Evolutionary conservation across 208 protist genomes (phyloP).

Genomic region (Leishmania braziliensis): DNA sequence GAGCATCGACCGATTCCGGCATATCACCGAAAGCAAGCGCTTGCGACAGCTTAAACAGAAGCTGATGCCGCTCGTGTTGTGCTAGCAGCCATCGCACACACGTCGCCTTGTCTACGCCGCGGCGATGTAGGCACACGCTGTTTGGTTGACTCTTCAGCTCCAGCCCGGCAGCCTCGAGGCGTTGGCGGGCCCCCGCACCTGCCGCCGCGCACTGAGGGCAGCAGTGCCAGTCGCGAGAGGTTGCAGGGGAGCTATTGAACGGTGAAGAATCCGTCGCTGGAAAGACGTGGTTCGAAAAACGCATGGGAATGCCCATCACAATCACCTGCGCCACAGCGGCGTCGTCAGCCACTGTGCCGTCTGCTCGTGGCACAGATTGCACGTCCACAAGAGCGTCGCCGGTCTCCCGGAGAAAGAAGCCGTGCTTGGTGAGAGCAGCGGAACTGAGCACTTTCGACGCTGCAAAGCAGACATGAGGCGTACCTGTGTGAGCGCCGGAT

Average conservation of each 20-base stretch:
- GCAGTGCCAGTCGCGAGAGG: conserved; percentile 24
- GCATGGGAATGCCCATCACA: conserved; percentile 60
- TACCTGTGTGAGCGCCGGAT: not conserved
- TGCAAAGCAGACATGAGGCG: conserved; percentile 34
- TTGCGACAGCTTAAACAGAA: conserved; percentile 32
- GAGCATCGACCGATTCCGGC: conserved; percentile 52
- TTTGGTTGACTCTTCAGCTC: conserved; percentile 59
- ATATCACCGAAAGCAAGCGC: conserved; percentile 57
- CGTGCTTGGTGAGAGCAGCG: conserved; percentile 21
- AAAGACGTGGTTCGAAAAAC: conserved; percentile 41
- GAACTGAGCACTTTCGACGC: conserved; percentile 16
- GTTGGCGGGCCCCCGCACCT: conserved; percentile 9
- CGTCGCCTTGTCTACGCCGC: conserved; percentile 45
- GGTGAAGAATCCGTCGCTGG: not conserved
- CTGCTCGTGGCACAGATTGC: conserved; percentile 39
- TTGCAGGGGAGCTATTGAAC: not conserved
- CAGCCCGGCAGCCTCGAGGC: conserved; percentile 33
- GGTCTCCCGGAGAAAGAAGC: conserved; percentile 45
- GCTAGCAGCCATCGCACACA: conserved; percentile 50
- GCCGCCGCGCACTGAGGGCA: conserved; percentile 34
- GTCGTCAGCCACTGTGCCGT: conserved; percentile 14
- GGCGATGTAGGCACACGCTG: conserved; percentile 54
- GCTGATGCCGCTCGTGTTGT: conserved; percentile 9
- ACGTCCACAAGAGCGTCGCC: conserved; percentile 51
- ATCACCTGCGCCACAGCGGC: conserved; percentile 41